phyloP scores from a whole-genome alignment of 805 yeast species.

The Candida suzukii region DNA sequence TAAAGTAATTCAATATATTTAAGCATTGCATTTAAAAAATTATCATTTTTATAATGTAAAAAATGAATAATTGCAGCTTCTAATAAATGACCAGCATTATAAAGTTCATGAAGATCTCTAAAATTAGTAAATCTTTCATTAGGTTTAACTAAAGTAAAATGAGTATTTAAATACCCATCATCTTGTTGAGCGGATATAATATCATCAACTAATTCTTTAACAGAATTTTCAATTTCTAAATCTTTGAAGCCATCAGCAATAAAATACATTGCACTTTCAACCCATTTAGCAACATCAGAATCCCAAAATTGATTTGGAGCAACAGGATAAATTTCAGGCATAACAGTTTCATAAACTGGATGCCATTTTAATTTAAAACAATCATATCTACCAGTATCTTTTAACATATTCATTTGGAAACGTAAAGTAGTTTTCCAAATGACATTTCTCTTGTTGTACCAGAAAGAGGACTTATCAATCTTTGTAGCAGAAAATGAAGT shows the following conservation, averaged over 20 bases:
- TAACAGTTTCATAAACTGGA: not conserved
- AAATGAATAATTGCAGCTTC: conserved; percentile 20
- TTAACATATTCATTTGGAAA: not conserved
- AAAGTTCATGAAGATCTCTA: conserved; percentile 8
- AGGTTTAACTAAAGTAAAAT: conserved; percentile 14
- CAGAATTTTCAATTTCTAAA: conserved; percentile 17
- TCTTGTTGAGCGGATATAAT: conserved; percentile 14
- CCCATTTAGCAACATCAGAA: conserved; percentile 18
- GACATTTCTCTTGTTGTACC: not conserved
- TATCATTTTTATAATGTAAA: too few relatives aligned
- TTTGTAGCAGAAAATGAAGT: not conserved
- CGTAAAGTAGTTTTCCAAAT: not conserved
- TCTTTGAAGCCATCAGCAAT: conserved; percentile 14
- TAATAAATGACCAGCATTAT: conserved; percentile 17
- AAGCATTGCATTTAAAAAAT: conserved; percentile 9
- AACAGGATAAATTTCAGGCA: not conserved
- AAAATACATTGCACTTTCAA: conserved; percentile 14
- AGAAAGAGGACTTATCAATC: not conserved
- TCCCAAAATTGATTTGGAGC: conserved; percentile 15
- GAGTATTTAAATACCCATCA: conserved; percentile 19
- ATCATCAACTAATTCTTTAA: conserved; percentile 13
- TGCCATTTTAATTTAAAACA: not conserved
- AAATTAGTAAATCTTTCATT: conserved; percentile 9
- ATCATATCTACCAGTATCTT: not conserved
- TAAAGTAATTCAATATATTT: conserved; percentile 3